Evolutionary conservation across 176 grass and related monocot genomes (phyloP).

Genomic region (Dactylis glomerata): DNA sequence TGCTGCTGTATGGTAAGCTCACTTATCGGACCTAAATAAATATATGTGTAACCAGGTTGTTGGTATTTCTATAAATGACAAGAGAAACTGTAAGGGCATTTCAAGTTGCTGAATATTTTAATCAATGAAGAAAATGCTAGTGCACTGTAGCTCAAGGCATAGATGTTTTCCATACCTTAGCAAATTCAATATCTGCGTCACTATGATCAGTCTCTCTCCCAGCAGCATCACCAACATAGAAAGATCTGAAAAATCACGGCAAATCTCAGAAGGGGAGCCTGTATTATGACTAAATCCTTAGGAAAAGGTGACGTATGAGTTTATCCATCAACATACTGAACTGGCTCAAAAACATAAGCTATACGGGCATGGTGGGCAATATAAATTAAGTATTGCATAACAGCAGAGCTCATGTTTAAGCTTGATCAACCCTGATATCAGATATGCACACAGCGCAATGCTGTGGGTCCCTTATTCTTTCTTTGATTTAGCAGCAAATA

Average conservation of each 20-base stretch:
- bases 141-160: not conserved
- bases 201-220: conserved; percentile 79
- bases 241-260: conserved; percentile 62
- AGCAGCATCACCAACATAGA: conserved; percentile 93
- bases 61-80: conserved; percentile 8
- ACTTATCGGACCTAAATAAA: not conserved
- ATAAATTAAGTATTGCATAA: not conserved
- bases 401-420: not conserved
- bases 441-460: not conserved
- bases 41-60: not conserved
- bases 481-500: conserved; percentile 2
- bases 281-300: not conserved
- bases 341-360: not conserved
- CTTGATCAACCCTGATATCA: not conserved
- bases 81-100: not conserved
- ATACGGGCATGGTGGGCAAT: not conserved
- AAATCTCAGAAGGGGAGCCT: conserved; percentile 2
- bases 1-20: not conserved
- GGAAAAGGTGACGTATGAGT: not conserved
- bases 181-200: conserved; percentile 81
- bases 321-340: conserved; percentile 5
- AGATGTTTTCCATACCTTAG: conserved; percentile 41
- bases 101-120: conserved; percentile 1
- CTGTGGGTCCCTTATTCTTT: not conserved
- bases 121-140: not conserved